These are phyloP conservation scores for Phytopythium aichiense DNA, from an alignment of 352 stramenopile genomes.

Conservation along the genomic window DNA sequence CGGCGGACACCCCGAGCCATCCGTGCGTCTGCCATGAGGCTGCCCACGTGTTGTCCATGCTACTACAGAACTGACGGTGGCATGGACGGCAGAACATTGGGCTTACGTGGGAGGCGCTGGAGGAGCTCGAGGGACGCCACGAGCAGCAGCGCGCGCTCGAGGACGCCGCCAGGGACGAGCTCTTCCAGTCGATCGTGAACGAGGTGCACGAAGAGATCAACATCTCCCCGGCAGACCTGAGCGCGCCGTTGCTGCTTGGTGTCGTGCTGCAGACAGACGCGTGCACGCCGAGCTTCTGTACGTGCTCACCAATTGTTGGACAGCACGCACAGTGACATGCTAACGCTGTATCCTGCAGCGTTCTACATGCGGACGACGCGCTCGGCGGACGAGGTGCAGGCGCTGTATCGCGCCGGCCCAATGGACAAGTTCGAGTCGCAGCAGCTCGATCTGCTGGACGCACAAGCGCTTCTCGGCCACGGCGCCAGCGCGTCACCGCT, in stretches of 20 bases:
- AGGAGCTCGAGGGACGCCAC: slow-evolving; percentile 17
- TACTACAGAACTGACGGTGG: background rate
- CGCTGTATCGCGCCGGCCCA: slow-evolving; percentile 39
- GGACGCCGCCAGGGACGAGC: slow-evolving; percentile 25
- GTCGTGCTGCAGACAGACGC: slow-evolving; percentile 67
- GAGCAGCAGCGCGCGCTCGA: slow-evolving; percentile 18
- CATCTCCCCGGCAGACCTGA: slow-evolving; percentile 26
- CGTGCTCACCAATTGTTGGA: slow-evolving; percentile 1
- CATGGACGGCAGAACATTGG: slow-evolving; percentile 18
- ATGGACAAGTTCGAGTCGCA: slow-evolving; percentile 59
- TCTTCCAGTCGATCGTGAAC: slow-evolving; percentile 70
- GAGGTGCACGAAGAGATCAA: slow-evolving; percentile 85
- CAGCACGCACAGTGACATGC: too few relatives aligned
- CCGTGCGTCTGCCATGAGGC: slow-evolving; percentile 10
- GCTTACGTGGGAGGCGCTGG: slow-evolving; percentile 26
- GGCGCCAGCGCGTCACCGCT: slow-evolving; percentile 12
- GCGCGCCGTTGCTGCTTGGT: slow-evolving; percentile 56
- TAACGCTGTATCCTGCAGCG: slow-evolving; percentile 17
- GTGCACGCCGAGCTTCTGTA: slow-evolving; percentile 77
- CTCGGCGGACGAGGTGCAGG: slow-evolving; percentile 27
- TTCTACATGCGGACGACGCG: slow-evolving; percentile 50
- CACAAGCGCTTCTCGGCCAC: slow-evolving; percentile 22
- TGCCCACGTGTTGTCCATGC: background rate
- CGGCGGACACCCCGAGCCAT: slow-evolving; percentile 73
- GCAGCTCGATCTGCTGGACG: slow-evolving; percentile 40